Base-by-base conservation (phyloP, 495 filamentous ascomycete genomes). In the Haplographium delicatum region DNA sequence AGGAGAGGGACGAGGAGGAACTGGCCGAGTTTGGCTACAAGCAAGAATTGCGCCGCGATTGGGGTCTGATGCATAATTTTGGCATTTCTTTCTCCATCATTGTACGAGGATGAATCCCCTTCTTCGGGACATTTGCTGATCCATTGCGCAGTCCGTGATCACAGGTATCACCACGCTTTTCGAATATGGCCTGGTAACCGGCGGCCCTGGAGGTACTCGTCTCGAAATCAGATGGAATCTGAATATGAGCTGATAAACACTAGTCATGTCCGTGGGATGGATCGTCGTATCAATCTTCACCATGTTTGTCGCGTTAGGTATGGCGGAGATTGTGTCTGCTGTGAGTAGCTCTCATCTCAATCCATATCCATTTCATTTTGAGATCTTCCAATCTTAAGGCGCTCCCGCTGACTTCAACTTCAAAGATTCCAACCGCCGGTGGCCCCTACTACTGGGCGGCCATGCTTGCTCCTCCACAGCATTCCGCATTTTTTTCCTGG, bases 381-480 rank as follows among this genome's bases (percentile, higher is more conserved):
- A n/a, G n/a, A n/a, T n/a, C n/a, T n/a, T n/a, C n/a, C n/a, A n/a
- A n/a, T n/a, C n/a, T n/a, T n/a, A n/a, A n/a, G n/a, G n/a, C n/a
- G n/a, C n/a, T n/a, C n/a, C n/a, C n/a, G n/a, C n/a, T n/a, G n/a
- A n/a, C n/a, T n/a, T n/a, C n/a, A n/a, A n/a, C n/a, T n/a, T n/a
- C n/a, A n/a, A n/a, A n/a, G n/a, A 78, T 83, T 53, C 82, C 82
- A 0, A 84, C 79, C 3, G 73, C 69, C 28, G 81, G 80, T 18
- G 81, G 81, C 7, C 80, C 80, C 15, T 85, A 85, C 54, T 84
- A 83, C 62, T 85, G 82, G 81, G 70, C 78, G 3, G 80, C 81
- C 24, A 71, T 81, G 50, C 68, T 84, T 19, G 79, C 81, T 5
- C 76, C 81, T 1, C 65, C 70, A 5, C 61, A 68, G 5, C 70